Conservation (phyloP, 495 filamentous ascomycete genomes). For the Neurospora sp. region DNA sequence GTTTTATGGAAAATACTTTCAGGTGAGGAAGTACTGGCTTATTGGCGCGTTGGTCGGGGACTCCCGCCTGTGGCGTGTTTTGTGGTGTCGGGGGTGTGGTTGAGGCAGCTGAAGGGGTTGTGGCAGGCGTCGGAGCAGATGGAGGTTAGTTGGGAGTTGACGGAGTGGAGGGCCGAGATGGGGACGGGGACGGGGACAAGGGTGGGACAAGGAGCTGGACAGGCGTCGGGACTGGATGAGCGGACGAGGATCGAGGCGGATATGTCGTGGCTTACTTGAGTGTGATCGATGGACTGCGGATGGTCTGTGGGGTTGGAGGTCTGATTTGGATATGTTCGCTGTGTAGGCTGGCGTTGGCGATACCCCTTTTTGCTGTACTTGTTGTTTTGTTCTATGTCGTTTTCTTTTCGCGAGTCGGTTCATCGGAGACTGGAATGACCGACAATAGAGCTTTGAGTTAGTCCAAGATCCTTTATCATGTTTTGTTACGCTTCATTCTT, state of each 20-base stretch:
- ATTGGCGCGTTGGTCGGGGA: neutral
- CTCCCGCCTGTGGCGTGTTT: neutral
- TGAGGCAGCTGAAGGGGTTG: neutral
- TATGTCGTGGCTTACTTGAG: neutral
- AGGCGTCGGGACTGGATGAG: neutral
- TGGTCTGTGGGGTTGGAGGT: too few species aligned
- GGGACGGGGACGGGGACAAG: neutral
- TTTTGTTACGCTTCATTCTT: too few species aligned
- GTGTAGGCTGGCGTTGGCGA: neutral
- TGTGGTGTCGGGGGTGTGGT: neutral
- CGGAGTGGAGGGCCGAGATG: neutral
- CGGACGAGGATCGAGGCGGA: neutral
- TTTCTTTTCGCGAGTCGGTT: too few species aligned
- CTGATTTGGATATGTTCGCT: neutral
- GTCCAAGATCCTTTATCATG: too few species aligned
- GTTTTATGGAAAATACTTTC: constrained; percentile 8
- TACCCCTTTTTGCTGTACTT: too few species aligned
- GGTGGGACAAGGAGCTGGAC: neutral
- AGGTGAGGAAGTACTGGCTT: constrained; percentile 5
- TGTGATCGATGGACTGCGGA: too few species aligned
- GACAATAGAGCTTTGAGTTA: too few species aligned
- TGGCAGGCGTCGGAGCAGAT: neutral
- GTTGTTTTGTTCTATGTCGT: too few species aligned
- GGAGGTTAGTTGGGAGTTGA: neutral
- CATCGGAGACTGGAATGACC: too few species aligned